Conservation (phyloP, 1,139 yeast species). For the Saccharomycopsis crataegensis region DNA sequence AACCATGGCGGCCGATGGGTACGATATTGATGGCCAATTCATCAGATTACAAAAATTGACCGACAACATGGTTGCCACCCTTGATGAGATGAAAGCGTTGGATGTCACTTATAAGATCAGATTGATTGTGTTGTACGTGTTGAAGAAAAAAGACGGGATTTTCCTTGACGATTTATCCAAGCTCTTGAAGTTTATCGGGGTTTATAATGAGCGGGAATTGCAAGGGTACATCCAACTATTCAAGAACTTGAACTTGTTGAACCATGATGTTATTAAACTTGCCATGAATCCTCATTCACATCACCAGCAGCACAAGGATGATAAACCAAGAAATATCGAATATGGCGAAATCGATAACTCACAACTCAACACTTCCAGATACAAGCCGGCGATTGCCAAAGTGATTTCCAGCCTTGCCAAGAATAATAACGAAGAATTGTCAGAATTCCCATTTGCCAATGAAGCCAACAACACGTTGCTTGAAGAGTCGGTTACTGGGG, state of each 20-base stretch:
- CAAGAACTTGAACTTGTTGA: slow-evolving; percentile 57
- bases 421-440: slow-evolving; percentile 26
- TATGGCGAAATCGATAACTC: slow-evolving; percentile 64
- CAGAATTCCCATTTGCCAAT: slow-evolving; percentile 69
- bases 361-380: slow-evolving; percentile 70
- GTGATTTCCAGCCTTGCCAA: slow-evolving; percentile 40
- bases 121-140: slow-evolving; percentile 66
- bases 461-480: slow-evolving; percentile 55
- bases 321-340: slow-evolving; percentile 36
- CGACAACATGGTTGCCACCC: slow-evolving; percentile 52
- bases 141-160: slow-evolving; percentile 73
- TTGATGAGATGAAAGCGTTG: slow-evolving; percentile 47
- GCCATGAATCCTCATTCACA: slow-evolving; percentile 22
- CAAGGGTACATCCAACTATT: slow-evolving; percentile 46
- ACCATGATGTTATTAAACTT: slow-evolving; percentile 56
- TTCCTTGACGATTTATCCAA: slow-evolving; percentile 68
- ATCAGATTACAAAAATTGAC: slow-evolving; percentile 51
- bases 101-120: slow-evolving; percentile 54
- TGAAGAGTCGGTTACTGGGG: slow-evolving; percentile 38
- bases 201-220: slow-evolving; percentile 47
- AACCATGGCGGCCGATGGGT: slow-evolving; percentile 66
- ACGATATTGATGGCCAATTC: slow-evolving; percentile 56
- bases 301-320: slow-evolving; percentile 17
- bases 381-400: slow-evolving; percentile 61
- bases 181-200: slow-evolving; percentile 59